Percentiles rank a stretch among this genome's conserved stretches.
phyloP scores from a whole-genome alignment of 768 basidiomycete genomes.

The Mycena alexandri region DNA sequence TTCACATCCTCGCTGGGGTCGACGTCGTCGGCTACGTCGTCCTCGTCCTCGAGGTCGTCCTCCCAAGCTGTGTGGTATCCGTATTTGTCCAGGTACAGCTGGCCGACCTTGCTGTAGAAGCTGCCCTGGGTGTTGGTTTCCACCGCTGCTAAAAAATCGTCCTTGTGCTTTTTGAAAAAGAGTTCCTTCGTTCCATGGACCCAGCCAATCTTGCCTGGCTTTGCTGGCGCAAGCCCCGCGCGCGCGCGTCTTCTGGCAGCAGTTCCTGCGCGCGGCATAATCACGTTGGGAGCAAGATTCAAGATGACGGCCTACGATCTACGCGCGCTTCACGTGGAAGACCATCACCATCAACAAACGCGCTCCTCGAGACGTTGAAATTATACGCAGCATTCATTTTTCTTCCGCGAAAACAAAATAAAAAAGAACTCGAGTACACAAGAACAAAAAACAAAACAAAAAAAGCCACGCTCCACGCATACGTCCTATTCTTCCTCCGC shows the following conservation, averaged over 20 bases:
- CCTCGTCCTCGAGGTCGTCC: not conserved
- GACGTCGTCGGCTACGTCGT: slow-evolving; percentile 4
- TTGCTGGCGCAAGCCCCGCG: not conserved
- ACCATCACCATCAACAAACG: no score
- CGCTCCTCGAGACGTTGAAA: no score
- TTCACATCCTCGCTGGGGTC: slow-evolving; percentile 11
- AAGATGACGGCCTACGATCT: not conserved
- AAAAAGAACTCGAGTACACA: no score
- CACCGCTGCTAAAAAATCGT: not conserved
- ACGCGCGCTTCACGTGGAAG: not conserved
- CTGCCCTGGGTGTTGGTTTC: not conserved
- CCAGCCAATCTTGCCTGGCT: slow-evolving; percentile 14
- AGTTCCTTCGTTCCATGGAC: slow-evolving; percentile 4
- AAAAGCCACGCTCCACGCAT: no score
- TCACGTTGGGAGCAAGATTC: no score
- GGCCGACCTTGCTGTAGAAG: not conserved
- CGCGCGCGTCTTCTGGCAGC: not conserved
- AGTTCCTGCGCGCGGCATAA: slow-evolving; percentile 1
- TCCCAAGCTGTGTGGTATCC: not conserved
- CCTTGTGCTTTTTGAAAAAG: not conserved
- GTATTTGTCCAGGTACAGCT: slow-evolving; percentile 15
- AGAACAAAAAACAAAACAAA: no score
- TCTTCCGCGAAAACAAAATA: no score
- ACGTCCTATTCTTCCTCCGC: no score
- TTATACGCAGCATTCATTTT: no score